Evolutionary conservation across 768 basidiomycete species (phyloP), one percentile per base, ranked within the genome.

Genomic region (Rhizopogon salebrosus): DNA sequence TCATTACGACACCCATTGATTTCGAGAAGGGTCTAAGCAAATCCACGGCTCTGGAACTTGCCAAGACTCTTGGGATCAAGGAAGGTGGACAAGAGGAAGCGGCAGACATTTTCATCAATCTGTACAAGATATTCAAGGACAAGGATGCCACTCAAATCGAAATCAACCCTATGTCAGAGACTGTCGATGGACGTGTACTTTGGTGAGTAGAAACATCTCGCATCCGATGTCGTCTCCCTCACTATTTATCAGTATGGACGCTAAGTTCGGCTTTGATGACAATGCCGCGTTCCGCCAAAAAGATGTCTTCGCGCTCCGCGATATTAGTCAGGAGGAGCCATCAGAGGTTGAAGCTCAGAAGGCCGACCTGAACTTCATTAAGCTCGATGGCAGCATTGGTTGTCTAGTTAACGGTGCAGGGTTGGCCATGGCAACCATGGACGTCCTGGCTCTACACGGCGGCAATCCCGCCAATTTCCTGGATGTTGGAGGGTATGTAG

Each of bases 351-450:
- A 97, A 70, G 97, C 97, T 20, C 94, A 95, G 72, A 90, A 95
- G 69, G 90, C 89, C 57, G 87, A 89, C 67, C 80, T 99, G 65
- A 98, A 95, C 77, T 98, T 98, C 70, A 98, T 98, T 80, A 98
- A 99, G 75, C 86, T 99, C 40, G 97, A 99, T 65, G 97, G 97
- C 27, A 89, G 81, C 71, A 85, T 99, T 55, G 97, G 97, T 26
- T 99, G 97, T 74, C 76, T 99, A 49, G 97, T 99, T 57, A 99
- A 99, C 62, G 97, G 97, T 63, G 97, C 97, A 48, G 97, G 97
- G 64, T 76, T 99, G 56, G 97, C 97, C 48, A 99, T 99, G 97
- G 97, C 97, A 35, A 99, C 97, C 52, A 98, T 99, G 97, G 97
- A 99, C 64, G 95, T 98, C n/a, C 79, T 99, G 52, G 83, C 94